Base-by-base conservation (phyloP, 352 stramenopile genomes). In the Globisporangium polare region DNA sequence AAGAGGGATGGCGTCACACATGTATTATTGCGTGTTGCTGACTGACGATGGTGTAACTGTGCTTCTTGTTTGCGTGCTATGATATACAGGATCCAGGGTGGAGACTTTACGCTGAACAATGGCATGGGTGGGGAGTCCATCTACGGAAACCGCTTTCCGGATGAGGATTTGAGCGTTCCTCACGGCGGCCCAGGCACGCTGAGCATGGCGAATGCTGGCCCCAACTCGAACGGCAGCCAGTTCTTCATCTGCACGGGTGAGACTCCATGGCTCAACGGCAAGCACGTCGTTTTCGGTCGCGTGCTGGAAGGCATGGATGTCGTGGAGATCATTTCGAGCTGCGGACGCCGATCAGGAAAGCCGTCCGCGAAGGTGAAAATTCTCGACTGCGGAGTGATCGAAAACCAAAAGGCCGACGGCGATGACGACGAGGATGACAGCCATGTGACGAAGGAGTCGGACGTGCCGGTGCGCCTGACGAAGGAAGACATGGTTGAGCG, bases 181-280 rank as follows among this genome's bases (percentile, higher is more conserved):
- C 89, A 97, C 65, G 68, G 33, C 7, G 84, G 85, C 13, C 65
- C 83, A 8, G 88, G 88, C 12, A 90, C 88, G 41, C 64, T 97
- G 46, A 94, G 81, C 60, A 97, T 97, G 89, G 89, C 89, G 8
- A 97, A 97, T 64, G 83, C 83, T 45, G 88, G 88, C 8, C 78
- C 88, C 10, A 85, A 96, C 75, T 91, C 89, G 49, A 98, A 98
- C 70, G 93, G 94, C 63, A 96, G 78, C 57, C 94, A 98, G 74
- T 98, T 99, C 73, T 98, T 99, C 71, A 98, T 99, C 54, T 97
- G 92, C 18, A 98, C 97, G 46, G 80, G 78, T 39, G 86, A 97
- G 64, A 99, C 95, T 29, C 86, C 93, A 37, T 99, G 95, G 94
- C 80, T 99, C 35, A 94, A 99, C 65, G 95, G 94, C 54, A 97